Evolutionary conservation across 495 filamentous ascomycete species (phyloP).

Genomic region (Alectoria sarmentosa): DNA sequence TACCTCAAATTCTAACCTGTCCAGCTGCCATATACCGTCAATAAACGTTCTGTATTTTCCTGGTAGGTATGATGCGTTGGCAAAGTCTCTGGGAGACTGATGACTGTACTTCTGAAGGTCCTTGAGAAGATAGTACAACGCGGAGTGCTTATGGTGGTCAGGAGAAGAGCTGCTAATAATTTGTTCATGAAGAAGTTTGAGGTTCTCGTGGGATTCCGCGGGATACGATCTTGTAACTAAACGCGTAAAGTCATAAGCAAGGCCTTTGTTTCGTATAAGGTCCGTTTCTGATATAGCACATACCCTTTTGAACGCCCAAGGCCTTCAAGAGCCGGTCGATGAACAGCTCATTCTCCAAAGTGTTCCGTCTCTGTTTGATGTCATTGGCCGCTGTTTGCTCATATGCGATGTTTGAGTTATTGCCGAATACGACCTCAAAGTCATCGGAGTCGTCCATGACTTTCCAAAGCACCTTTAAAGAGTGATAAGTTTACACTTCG

Average conservation of each 20-base stretch:
- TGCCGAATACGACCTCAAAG: constrained; percentile 58
- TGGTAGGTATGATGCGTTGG: constrained; percentile 52
- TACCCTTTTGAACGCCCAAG: constrained; percentile 64
- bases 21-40: constrained; percentile 74
- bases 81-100: constrained; percentile 43
- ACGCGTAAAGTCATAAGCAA: neutral
- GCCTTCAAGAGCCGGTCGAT: constrained; percentile 64
- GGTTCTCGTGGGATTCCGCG: constrained; percentile 54
- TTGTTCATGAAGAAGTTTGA: constrained; percentile 56
- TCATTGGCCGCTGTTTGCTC: constrained; percentile 47
- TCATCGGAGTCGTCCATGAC: constrained; percentile 32
- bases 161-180: constrained; percentile 54
- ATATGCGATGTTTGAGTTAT: constrained; percentile 56
- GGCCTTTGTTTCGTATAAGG: neutral
- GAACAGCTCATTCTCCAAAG: constrained; percentile 60
- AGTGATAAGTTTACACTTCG: neutral
- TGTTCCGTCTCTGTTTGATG: constrained; percentile 55
- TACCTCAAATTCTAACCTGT: constrained; percentile 60
- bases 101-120: constrained; percentile 53
- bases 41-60: constrained; percentile 67
- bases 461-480: too few species aligned
- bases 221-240: constrained; percentile 59
- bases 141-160: constrained; percentile 65
- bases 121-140: constrained; percentile 74
- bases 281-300: constrained; percentile 10